Evolutionary conservation across 169 alveolate species (phyloP), one percentile per base, ranked within the genome.

Genomic region (Eimeria nieschulzi): DNA sequence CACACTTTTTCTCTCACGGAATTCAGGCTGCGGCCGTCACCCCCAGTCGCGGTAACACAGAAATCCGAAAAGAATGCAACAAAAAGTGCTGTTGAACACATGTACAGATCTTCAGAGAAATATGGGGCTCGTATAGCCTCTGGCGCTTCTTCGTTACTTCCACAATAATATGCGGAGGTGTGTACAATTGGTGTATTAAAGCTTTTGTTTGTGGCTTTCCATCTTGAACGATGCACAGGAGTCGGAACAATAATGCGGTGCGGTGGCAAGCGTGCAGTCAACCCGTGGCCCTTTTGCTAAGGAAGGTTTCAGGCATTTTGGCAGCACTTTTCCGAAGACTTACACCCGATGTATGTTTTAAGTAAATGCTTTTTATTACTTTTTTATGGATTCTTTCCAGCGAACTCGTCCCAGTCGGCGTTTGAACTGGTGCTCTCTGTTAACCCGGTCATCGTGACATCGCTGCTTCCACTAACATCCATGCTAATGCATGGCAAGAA

Each of bases 251-350:
- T 66, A 12, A 55, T 82, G 63, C 54, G 90, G 90, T 82, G n/a
- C 7, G 76, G 5, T 7, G 19, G 46, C 46, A 33, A 33, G 46
- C 46, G 46, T 33, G 46, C 46, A 33, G 3, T 33, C 0, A 33
- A 3, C 6, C 46, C 0, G 3, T 3, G 46, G 46, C 46, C 3
- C 46, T 1, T 33, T 33, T 33, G 46, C 0, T 1, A 12, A 5
- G 0, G 68, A 59, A 59, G 68, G n/a, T 59, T 59, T 59, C 79
- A 87, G 92, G 63, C 92, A 87, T 59, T 87, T 87, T 21, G 92
- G 92, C 10, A 87, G 92, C 73, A 87, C 92, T 9, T 87, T 87
- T 39, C 92, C 92, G n/a, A 87, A 87, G 63, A 73, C 79, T 9
- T 87, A 39, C 70, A 87, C 92, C 6, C 66, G 92, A 19, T 64